Base-by-base conservation (phyloP, 495 filamentous ascomycete genomes). In the Platismatia glauca region DNA sequence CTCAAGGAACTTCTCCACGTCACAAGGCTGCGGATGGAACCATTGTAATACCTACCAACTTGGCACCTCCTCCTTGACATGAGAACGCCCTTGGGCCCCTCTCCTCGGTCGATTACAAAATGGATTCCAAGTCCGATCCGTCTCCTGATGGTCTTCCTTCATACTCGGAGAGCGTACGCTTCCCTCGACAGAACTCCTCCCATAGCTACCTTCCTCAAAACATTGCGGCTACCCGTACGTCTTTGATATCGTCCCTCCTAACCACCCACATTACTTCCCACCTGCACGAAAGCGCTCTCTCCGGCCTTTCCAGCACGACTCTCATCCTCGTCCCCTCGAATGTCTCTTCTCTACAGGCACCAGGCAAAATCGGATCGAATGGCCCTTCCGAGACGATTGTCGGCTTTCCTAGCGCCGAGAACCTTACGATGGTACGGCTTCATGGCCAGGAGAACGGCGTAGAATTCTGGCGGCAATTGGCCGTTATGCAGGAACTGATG, bases 281-380 rank as follows among this genome's bases (percentile, higher is more conserved):
- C 33, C 63, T 73, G 22, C 43, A 58, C 31, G 43, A 37, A 16
- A 65, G 68, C 59, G 62, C 55, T 52, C 64, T 64, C 22, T 66
- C 63, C 7, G 70, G 67, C 20, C 44, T 69, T 7, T 62, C 63
- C 29, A 71, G 62, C 41, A 69, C 62, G 41, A 70, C 68, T 8
- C 66, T 72, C 44, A 57, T 73, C n/a, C 66, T 75, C 2, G 58
- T 75, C 16, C 73, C 72, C 6, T 68, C 68, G 22, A 67, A 69
- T 41, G 60, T 71, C 22, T 55, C 57, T 29, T 52, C 64, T 3
- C 50, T 67, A 20, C 67, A 67, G 34, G 58, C 52, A 41, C 24
- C 48, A 13, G n/a, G 37, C 24, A 16, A 3, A 1, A 56, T 20
- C 50, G 60, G 20, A 39, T 55, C 37, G 31, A 33, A 43, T 18